Evolutionary conservation across 768 basidiomycete genomes (phyloP), one percentile per base, ranked within the genome.

Genomic region (Arthromyces matolae): DNA sequence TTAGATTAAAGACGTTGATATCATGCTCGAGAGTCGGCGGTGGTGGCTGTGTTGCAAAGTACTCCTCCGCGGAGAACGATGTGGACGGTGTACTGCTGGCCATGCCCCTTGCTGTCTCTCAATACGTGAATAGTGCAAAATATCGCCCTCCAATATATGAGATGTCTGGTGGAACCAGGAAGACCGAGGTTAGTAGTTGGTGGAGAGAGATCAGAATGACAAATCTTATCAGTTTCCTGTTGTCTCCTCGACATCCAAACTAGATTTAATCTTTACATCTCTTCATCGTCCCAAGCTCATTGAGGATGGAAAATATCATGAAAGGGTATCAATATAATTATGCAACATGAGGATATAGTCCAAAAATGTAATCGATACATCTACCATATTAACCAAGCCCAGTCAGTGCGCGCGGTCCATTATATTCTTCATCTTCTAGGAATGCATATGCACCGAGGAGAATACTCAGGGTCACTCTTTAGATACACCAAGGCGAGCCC

Each of bases 31-130:
- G 79, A 7, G 77, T 75, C 1, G 80, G 60, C 1, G 96, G 96
- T 8, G 85, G 83, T 14, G 75, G 76, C 59, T 99, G 93, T 0
- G 90, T 92, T 42, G 80, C 83, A 61, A 96, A 99, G 71, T 97
- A 98, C 2, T 77, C 74, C 54, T 93, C 89, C 20, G 93, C 88
- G 13, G 89, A 93, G 71, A 95, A 94, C 6, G 73, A 64, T 23
- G 69, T 66, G 34, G 69, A 62, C 51, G 67, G 64, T 25, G 29
- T 45, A 31, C 41, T 12, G 13, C 40, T 45, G 20, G 35, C 39
- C 55, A 56, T 53, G 40, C 24, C 22, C 35, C 16, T 50, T 14
- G 22, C 10, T 14, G 22, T 27, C n/a, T n/a, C n/a, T n/a, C n/a
- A n/a, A n/a, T n/a, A n/a, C n/a, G n/a, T n/a, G n/a, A n/a, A n/a